Base-by-base conservation (phyloP, 306 rosid species). In the Casuarina equisetifolia region DNA sequence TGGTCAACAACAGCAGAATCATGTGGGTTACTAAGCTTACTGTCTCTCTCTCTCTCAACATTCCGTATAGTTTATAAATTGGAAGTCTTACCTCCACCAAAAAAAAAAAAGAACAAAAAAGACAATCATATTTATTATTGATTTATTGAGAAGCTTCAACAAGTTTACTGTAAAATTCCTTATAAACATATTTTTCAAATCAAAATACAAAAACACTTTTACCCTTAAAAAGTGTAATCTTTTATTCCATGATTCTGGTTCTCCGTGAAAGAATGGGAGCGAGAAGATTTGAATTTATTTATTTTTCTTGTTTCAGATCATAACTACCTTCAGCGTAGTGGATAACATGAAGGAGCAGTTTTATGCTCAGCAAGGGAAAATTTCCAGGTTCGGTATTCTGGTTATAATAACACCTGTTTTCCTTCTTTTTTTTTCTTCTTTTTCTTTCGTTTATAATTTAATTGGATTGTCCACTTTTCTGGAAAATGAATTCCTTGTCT, bases 321-420 rank as follows among this genome's bases (percentile, higher is more conserved):
- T 96, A 80, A 86, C 99, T 70, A 96, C 94, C 81, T 92, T 96
- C 90, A 91, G 98, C 77, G 99, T 92, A 45, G 94, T 96, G 80
- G 98, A 96, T 85, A 88, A 90, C 87, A 90, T 92, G 97, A 92
- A 91, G 75, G 93, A 90, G 80, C 98, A 96, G 70, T 92, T 91
- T 85, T 87, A 86, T 62, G 89, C 91, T 84, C 94, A 82, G 75
- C 83, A 80, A 36, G 86, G 90, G 67, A 85, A 86, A 81, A 75
- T 84, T 85, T 80, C 87, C 84, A 91, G 96, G 99, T 96, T 68
- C 42, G 75, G 80, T 55, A 43, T 64, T 67, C 40, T 74, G 69
- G 68, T 44, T 9, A 59, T 16, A 44, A 54, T 17, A 68, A 72
- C 9, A 32, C 59, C 19, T 6, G 44, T 72, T 76, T 75, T 63